These are phyloP conservation scores for Chalciporus piperatus DNA, from an alignment of 768 basidiomycete species.

Conservation along the genomic window DNA sequence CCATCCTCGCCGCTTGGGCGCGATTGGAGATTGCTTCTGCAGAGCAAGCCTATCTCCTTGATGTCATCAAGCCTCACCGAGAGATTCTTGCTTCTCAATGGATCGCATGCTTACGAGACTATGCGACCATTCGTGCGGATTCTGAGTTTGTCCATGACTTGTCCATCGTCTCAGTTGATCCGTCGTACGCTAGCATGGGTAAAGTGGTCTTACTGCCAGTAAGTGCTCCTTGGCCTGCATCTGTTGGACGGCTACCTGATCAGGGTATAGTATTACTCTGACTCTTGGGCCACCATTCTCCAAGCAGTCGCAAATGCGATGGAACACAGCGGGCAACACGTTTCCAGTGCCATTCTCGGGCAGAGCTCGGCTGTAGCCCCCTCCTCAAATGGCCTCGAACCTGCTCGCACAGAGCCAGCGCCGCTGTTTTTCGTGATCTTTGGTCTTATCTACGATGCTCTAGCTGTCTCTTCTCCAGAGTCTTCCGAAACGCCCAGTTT, in stretches of 20 bases:
- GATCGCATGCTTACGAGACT: conserved; percentile 88
- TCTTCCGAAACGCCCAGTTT: conserved; percentile 41
- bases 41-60: conserved; percentile 69
- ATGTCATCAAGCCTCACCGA: conserved; percentile 81
- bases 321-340: conserved; percentile 61
- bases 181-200: conserved; percentile 83
- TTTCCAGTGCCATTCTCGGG: conserved; percentile 83
- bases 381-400: conserved; percentile 17
- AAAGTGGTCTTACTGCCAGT: conserved; percentile 91
- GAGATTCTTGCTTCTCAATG: conserved; percentile 75
- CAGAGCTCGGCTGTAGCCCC: conserved; percentile 28
- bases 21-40: conserved; percentile 79
- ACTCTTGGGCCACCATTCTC: conserved; percentile 78
- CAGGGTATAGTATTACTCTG: conserved; percentile 71
- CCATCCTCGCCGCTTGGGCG: conserved; percentile 93
- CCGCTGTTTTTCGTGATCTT: conserved; percentile 87
- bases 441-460: conserved; percentile 90
- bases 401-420: conserved; percentile 55
- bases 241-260: neutral
- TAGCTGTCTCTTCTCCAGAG: conserved; percentile 65
- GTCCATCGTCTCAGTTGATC: conserved; percentile 71
- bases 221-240: conserved; percentile 27
- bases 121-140: conserved; percentile 85
- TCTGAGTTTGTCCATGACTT: conserved; percentile 81
- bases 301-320: conserved; percentile 83